A percentile compares a stretch with the other conserved stretches of the same genome.
Conservation (phyloP, 169 alveolate genomes). For the Eimeria sp. region DNA sequence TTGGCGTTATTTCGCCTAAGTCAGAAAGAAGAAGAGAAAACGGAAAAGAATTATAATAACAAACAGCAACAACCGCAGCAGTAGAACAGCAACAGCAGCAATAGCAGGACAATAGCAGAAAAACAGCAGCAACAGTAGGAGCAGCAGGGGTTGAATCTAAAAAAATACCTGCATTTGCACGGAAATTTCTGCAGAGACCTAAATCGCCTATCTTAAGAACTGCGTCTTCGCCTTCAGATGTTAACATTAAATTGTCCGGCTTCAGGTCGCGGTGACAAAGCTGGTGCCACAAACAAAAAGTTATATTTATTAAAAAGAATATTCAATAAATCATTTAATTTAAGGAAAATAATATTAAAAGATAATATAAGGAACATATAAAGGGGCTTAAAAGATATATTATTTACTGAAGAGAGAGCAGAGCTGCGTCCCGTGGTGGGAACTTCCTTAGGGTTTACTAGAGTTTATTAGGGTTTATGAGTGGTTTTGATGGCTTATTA, state of each 20-base stretch:
- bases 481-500: too few relatives aligned
- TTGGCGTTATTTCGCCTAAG: slow-evolving; percentile 93
- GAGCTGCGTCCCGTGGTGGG: background rate
- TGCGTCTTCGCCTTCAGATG: slow-evolving; percentile 72
- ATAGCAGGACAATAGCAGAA: background rate
- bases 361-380: too few relatives aligned
- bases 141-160: background rate
- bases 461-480: background rate
- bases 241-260: slow-evolving; percentile 95
- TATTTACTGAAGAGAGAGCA: background rate
- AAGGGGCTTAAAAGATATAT: too few relatives aligned
- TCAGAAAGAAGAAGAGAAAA: background rate
- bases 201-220: slow-evolving; percentile 95
- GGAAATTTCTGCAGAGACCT: slow-evolving; percentile 94
- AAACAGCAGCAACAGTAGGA: background rate
- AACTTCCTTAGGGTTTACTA: too few relatives aligned
- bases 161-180: slow-evolving; percentile 64
- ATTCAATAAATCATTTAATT: too few relatives aligned
- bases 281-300: slow-evolving; percentile 64
- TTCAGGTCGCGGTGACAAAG: slow-evolving; percentile 94
- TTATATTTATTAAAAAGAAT: too few relatives aligned
- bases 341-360: too few relatives aligned
- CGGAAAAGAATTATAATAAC: background rate
- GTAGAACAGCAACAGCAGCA: background rate
- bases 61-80: background rate